A percentile compares a stretch with the other conserved stretches of the same genome.
phyloP scores from a whole-genome alignment of 179 eudicot genomes.

The Actinidia polygama region DNA sequence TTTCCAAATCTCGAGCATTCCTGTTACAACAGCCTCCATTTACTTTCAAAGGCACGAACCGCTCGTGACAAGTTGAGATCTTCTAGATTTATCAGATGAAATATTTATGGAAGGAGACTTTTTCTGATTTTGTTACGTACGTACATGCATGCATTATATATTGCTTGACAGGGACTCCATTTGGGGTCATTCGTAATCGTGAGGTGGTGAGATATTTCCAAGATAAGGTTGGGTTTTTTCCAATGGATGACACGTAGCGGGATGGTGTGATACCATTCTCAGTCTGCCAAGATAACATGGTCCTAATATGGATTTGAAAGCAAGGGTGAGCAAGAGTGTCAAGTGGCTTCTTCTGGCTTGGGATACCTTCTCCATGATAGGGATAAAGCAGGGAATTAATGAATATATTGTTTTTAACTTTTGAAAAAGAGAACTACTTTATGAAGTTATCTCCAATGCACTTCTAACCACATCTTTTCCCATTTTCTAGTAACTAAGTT shows the following conservation, averaged over 20 bases:
- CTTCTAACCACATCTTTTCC: neutral
- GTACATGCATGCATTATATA: neutral
- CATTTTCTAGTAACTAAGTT: too few species aligned
- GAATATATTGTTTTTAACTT: neutral
- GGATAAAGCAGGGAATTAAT: conserved; percentile 5
- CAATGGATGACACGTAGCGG: conserved; percentile 10
- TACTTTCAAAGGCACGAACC: neutral
- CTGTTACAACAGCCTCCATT: too few species aligned
- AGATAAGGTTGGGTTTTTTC: neutral
- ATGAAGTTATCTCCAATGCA: neutral
- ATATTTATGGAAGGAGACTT: neutral
- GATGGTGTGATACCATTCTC: conserved; percentile 3
- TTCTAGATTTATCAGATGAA: neutral
- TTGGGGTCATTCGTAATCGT: too few species aligned
- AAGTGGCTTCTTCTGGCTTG: conserved; percentile 8
- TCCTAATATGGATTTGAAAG: conserved; percentile 19
- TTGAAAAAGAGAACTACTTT: neutral
- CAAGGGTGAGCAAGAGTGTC: conserved; percentile 19
- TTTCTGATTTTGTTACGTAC: neutral
- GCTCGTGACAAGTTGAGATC: neutral
- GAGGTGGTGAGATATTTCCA: neutral
- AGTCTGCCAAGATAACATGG: neutral
- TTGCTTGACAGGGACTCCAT: neutral
- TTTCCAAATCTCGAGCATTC: too few species aligned
- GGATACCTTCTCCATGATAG: conserved; percentile 10